Base-by-base conservation (phyloP, 495 filamentous ascomycete genomes). In the Rostrohypoxylon terebratum region DNA sequence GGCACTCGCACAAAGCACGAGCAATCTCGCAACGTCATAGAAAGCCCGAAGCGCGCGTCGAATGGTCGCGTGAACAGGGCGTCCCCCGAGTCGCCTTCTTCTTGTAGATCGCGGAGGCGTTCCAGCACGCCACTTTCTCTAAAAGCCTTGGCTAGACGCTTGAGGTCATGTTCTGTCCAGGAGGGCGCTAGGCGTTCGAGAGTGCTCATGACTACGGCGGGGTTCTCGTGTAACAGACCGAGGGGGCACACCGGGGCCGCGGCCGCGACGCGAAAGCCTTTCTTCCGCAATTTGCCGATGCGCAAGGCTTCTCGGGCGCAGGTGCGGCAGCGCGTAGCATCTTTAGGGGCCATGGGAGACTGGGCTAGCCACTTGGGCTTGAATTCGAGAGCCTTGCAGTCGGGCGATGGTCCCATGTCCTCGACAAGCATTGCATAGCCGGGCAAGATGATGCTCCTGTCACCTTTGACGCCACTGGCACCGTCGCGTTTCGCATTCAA, bases 341-440 rank as follows among this genome's bases (percentile, higher is more conserved):
- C 71, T 0, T 72, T 5, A 1, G 94, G 94, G 0, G 94, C 94
- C 23, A 88, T 89, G 1, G 92, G 93, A 0, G 93, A 96, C 70
- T 95, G 94, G 5, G 85, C 77, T 1, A 98, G 87, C 96, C 96
- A 99, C 79, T 99, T 99, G 5, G 95, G 94, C 75, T 99, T 99
- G 73, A 98, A 89, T 78, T 99, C 93, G 21, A 94, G 80, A 0
- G 89, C 74, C 0, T 84, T 79, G 18, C 87, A 82, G 18, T 71
- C 79, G 10, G 71, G 71, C 5, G 75, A 73, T 18, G 77, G 73
- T 18, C 80, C 89, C 94, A 98, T 97, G 73, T 97, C 92, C 38
- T 90, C 90, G 38, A 98, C 84, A 0, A 98, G 80, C 54, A 94
- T 84, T 0, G 90, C 94, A 66, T 89, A 87, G 63, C 90, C 86